phyloP scores from a whole-genome alignment of 2,329 filamentous ascomycete species.

The Didymella segeticola region DNA sequence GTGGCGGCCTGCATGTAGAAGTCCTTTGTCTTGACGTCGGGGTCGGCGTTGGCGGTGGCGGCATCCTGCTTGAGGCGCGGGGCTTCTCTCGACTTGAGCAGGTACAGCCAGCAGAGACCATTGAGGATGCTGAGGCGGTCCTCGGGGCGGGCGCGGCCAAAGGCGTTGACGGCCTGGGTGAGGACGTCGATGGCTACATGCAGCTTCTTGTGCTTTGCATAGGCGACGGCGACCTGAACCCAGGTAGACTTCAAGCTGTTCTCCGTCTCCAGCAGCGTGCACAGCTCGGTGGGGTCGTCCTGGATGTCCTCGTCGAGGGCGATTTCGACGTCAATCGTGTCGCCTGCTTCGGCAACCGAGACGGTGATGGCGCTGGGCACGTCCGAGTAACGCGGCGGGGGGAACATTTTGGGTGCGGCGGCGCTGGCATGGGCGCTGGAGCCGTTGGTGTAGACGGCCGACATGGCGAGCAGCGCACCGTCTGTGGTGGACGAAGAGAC shows the following conservation, averaged over 20 bases:
- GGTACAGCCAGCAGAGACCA: slow-evolving; percentile 87
- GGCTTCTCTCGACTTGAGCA: slow-evolving; percentile 87
- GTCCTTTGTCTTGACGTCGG: slow-evolving; percentile 87
- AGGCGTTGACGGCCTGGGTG: slow-evolving; percentile 75
- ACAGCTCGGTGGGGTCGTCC: slow-evolving; percentile 94
- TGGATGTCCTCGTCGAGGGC: slow-evolving; percentile 82
- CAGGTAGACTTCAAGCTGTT: slow-evolving; percentile 89
- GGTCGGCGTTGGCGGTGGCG: slow-evolving; percentile 26
- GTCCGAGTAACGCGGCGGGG: slow-evolving; percentile 62
- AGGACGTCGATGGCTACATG: slow-evolving; percentile 79
- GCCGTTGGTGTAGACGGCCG: slow-evolving; percentile 55
- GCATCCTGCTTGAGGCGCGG: slow-evolving; percentile 67
- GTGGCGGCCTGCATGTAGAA: slow-evolving; percentile 92
- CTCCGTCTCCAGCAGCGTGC: slow-evolving; percentile 93
- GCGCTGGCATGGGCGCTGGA: slow-evolving; percentile 57
- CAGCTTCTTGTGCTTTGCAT: slow-evolving; percentile 93
- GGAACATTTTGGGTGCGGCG: slow-evolving; percentile 50
- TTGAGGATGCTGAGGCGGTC: slow-evolving; percentile 86
- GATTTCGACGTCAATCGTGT: slow-evolving; percentile 83
- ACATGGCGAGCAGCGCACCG: slow-evolving; percentile 53
- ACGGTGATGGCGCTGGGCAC: slow-evolving; percentile 70
- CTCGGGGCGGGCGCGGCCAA: slow-evolving; percentile 72
- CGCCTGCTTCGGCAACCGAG: slow-evolving; percentile 66
- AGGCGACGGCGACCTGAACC: slow-evolving; percentile 97
- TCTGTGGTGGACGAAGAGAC: slow-evolving; percentile 1